Evolutionary conservation across 441 rosid species (phyloP).

Genomic region (Adansonia rubrostipa): DNA sequence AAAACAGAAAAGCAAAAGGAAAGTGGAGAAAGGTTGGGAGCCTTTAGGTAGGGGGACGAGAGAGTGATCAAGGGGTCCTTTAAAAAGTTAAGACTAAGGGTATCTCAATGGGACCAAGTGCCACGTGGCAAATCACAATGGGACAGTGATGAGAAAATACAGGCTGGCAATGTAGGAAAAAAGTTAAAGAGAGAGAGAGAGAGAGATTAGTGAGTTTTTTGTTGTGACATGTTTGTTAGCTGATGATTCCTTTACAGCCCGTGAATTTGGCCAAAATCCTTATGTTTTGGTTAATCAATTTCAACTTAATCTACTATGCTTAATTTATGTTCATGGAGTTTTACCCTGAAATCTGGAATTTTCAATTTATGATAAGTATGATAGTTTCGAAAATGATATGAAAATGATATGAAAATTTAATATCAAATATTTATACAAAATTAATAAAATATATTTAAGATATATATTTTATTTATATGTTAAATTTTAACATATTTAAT

Average conservation of each 20-base stretch:
- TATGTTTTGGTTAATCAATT: conserved; percentile 10
- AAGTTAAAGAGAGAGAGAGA: conserved; percentile 21
- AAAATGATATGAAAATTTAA: too few species aligned
- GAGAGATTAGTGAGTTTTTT: conserved; percentile 33
- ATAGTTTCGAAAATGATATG: too few species aligned
- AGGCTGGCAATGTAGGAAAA: conserved; percentile 43
- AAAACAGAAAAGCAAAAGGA: conserved; percentile 15
- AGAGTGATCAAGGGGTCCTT: conserved; percentile 37
- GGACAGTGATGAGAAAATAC: conserved; percentile 35
- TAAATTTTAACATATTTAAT: too few species aligned
- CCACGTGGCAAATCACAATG: conserved; percentile 33
- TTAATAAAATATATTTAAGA: too few species aligned
- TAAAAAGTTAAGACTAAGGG: conserved; percentile 30
- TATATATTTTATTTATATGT: too few species aligned
- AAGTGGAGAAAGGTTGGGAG: conserved; percentile 8
- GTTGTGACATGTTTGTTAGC: conserved; percentile 35
- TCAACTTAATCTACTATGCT: conserved; percentile 2
- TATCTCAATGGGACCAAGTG: conserved; percentile 27
- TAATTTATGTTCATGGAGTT: not conserved
- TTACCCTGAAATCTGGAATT: not conserved
- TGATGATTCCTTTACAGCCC: conserved; percentile 34
- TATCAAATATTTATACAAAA: too few species aligned
- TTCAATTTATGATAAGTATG: not conserved
- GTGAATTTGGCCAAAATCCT: conserved; percentile 30
- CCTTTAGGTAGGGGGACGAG: conserved; percentile 26